phyloP scores from a whole-genome alignment of 2,329 filamentous ascomycete genomes.

The Ophiostoma triangulosporum region DNA sequence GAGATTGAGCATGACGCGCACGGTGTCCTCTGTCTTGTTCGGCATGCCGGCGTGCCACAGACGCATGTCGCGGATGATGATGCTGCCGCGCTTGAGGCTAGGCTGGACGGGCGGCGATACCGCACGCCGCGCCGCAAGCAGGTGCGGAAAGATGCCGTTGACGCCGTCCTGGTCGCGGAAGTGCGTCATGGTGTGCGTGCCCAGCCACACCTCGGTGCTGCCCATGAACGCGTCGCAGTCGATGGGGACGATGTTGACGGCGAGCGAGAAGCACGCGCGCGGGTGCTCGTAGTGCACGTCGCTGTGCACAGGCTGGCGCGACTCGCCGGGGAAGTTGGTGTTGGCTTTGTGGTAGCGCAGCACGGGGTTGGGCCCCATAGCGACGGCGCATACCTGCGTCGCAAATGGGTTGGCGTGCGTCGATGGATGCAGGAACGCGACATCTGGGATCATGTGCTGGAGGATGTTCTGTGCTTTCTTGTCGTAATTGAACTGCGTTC shows the following conservation, averaged over 20 bases:
- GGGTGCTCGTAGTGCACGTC: constrained; percentile 33
- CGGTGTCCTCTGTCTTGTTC: constrained; percentile 26
- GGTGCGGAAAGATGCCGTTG: constrained; percentile 16
- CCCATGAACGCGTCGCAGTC: constrained; percentile 31
- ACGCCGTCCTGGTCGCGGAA: constrained; percentile 20
- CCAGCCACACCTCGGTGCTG: constrained; percentile 36
- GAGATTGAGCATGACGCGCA: constrained; percentile 28
- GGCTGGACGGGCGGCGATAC: constrained; percentile 25
- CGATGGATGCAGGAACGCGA: constrained; percentile 5
- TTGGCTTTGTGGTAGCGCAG: constrained; percentile 13
- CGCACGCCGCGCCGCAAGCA: constrained; percentile 20
- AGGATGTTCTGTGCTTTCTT: constrained; percentile 12
- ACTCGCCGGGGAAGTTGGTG: constrained; percentile 10
- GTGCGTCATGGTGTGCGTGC: constrained; percentile 23
- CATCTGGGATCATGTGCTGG: constrained; percentile 12
- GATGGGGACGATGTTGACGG: constrained; percentile 33
- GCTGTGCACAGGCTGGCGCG: constrained; percentile 27
- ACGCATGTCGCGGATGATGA: constrained; percentile 32
- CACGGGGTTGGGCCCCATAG: constrained; percentile 10
- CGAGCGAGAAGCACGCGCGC: constrained; percentile 31
- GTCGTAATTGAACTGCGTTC: constrained; percentile 13
- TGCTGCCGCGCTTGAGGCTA: constrained; percentile 27
- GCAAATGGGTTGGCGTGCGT: constrained; percentile 12
- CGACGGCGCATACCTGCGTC: constrained; percentile 5
- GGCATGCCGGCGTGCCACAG: constrained; percentile 38